Base-by-base conservation (phyloP, 345 rosid species). In the Syzygium aqueum region DNA sequence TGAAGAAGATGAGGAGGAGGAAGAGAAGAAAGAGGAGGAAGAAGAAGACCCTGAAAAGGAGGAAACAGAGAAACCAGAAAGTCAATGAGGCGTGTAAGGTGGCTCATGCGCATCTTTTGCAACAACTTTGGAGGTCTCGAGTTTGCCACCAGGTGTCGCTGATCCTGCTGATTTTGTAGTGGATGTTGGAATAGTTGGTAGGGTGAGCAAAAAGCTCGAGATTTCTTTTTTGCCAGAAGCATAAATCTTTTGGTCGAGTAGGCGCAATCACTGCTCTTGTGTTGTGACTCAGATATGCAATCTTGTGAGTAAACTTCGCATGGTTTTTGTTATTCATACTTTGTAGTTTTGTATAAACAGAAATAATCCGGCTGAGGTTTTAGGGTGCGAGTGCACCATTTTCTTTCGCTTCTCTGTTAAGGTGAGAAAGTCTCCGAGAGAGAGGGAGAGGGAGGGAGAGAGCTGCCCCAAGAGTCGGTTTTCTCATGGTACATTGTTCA, bases 1-100 rank as follows among this genome's bases (percentile, higher is more conserved):
- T 0, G 91, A 86, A 90, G 93, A 92, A 89, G 93, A 92, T 2
- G 93, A 92, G 85, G 92, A 90, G 61, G 93, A 92, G 86, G 93
- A 91, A 33, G 93, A 92, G 85, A 88, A 91, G 54, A 89, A 89
- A 85, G 88, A 89, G 90, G 86, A 89, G 30, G 90, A 89, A 67
- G 91, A 90, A 88, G 92, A 90, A 85, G 90, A 90, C 53, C 92
- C 92, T 12, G 92, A 89, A 25, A 87, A 87, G 84, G 93, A 92
- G 87, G 93, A 87, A 53, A 65, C 73, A n/a, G 90, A 88, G 85
- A 84, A 86, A 37, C 92, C 92, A 11, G 91, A 90, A 10, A 84
- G 87, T 80, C 85, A 90, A 77, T 53, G 63, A 87, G 13, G 49
- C 7, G 14, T 1, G 80, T 73, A 73, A 73, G 13, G 80, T 17